These are phyloP conservation scores for Cryptococcus jaspeensis DNA, from an alignment of 1,284 basidiomycete genomes.

Conservation along the genomic window DNA sequence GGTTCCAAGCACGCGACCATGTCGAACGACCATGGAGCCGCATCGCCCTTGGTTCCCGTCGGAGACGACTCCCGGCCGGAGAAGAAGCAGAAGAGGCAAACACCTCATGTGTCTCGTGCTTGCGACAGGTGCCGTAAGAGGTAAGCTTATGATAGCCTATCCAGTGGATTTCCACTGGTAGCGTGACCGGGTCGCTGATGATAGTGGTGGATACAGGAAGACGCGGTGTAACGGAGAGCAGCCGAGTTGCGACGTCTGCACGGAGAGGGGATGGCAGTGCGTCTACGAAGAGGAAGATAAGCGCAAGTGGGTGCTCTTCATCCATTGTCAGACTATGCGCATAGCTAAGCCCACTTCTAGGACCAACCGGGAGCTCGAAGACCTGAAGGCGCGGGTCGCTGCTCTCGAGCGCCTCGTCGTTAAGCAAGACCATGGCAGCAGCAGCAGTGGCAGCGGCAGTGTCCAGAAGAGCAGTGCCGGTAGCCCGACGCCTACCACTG, in stretches of 20 bases:
- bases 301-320: slow-evolving; percentile 18
- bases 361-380: slow-evolving; percentile 12
- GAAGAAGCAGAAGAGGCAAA: too few species aligned
- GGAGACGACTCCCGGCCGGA: too few species aligned
- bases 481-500: neutral
- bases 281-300: slow-evolving; percentile 26
- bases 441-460: neutral
- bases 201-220: slow-evolving; percentile 9
- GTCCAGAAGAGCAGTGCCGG: neutral
- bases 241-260: slow-evolving; percentile 18
- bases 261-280: slow-evolving; percentile 11
- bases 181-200: neutral
- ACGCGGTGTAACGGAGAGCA: slow-evolving; percentile 19
- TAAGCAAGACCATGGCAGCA: neutral
- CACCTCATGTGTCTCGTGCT: slow-evolving; percentile 15
- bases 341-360: neutral
- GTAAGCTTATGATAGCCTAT: slow-evolving; percentile 2
- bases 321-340: neutral
- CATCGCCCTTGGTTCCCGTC: too few species aligned
- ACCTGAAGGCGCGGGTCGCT: slow-evolving; percentile 12
- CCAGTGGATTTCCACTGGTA: neutral
- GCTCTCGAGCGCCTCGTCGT: slow-evolving; percentile 4
- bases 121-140: slow-evolving; percentile 24
- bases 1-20: too few species aligned
- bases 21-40: too few species aligned